phyloP scores from a whole-genome alignment of 1,284 basidiomycete genomes.

The Anthracocystis panici-leucophaei region DNA sequence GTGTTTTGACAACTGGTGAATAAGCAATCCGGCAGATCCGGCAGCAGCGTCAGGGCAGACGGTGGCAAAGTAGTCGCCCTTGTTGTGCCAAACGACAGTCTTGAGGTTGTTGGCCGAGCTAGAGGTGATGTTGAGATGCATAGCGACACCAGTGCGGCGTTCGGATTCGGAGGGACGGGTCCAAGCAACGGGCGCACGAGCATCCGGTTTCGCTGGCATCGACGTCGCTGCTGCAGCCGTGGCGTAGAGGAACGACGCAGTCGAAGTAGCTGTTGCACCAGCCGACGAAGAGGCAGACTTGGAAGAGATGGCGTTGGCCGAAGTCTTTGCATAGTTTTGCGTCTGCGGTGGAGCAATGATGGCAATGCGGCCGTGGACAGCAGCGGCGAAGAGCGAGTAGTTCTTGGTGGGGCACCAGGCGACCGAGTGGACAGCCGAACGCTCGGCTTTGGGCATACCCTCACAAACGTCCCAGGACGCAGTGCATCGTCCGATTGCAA shows the following conservation, averaged over 20 bases:
- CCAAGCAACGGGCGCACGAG: constrained; percentile 72
- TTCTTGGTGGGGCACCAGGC: constrained; percentile 95
- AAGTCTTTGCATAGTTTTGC: constrained; percentile 71
- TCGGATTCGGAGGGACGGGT: constrained; percentile 72
- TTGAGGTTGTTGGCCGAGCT: constrained; percentile 79
- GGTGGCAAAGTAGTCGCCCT: constrained; percentile 95
- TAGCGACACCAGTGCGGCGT: constrained; percentile 73
- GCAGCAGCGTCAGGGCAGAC: constrained; percentile 75
- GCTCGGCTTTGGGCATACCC: constrained; percentile 55
- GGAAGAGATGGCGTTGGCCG: constrained; percentile 65
- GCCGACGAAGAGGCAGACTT: constrained; percentile 60
- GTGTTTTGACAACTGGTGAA: constrained; percentile 92
- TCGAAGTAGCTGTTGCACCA: constrained; percentile 57
- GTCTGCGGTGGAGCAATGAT: constrained; percentile 80
- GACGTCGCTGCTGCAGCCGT: constrained; percentile 52
- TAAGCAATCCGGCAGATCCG: constrained; percentile 82
- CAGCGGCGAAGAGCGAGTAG: constrained; percentile 83
- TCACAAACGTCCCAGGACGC: constrained; percentile 82
- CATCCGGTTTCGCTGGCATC: constrained; percentile 42
- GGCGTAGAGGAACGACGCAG: constrained; percentile 58
- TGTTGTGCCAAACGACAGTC: constrained; percentile 91
- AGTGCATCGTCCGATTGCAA: constrained; percentile 89
- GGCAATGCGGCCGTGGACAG: constrained; percentile 75
- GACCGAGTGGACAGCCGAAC: constrained; percentile 78
- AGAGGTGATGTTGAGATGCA: constrained; percentile 53